phyloP scores from a whole-genome alignment of 1,284 basidiomycete species.

The Cryptococcus hybrid region DNA sequence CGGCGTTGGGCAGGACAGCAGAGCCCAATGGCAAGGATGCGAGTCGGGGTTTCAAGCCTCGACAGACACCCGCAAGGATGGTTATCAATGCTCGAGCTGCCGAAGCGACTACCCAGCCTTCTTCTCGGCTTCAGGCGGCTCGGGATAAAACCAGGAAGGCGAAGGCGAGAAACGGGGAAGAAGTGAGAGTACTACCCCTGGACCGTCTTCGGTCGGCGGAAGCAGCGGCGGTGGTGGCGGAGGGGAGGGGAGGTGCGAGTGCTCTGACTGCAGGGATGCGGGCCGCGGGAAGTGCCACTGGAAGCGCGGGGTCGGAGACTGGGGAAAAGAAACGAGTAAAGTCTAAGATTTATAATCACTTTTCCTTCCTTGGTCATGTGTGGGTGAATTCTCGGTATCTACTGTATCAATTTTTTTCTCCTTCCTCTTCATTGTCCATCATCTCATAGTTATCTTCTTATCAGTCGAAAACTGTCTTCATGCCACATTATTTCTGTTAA shows the following conservation, averaged over 20 bases:
- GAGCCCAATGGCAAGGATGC: conserved; percentile 33
- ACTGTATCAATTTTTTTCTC: too few relatives aligned
- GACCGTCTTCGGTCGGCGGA: neutral
- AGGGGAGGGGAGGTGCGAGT: neutral
- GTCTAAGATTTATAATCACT: too few relatives aligned
- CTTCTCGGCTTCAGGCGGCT: neutral
- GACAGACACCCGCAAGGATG: conserved; percentile 36
- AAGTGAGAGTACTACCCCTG: conserved; percentile 36
- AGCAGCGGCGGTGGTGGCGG: too few relatives aligned
- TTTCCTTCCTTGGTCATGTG: too few relatives aligned
- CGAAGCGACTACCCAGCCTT: neutral
- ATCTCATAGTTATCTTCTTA: too few relatives aligned
- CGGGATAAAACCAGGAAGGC: neutral
- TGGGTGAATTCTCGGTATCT: too few relatives aligned
- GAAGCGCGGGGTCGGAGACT: too few relatives aligned
- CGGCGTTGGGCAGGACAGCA: conserved; percentile 1
- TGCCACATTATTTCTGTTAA: too few relatives aligned
- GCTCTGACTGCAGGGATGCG: conserved; percentile 18
- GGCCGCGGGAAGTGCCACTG: neutral
- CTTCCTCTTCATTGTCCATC: too few relatives aligned
- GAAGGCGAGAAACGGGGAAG: conserved; percentile 6
- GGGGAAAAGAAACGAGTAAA: too few relatives aligned
- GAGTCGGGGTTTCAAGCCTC: conserved; percentile 39
- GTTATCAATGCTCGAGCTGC: conserved; percentile 30
- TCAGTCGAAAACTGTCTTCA: too few relatives aligned